phyloP scores from a whole-genome alignment of 257 asterid species.

The Cordia subcordata region DNA sequence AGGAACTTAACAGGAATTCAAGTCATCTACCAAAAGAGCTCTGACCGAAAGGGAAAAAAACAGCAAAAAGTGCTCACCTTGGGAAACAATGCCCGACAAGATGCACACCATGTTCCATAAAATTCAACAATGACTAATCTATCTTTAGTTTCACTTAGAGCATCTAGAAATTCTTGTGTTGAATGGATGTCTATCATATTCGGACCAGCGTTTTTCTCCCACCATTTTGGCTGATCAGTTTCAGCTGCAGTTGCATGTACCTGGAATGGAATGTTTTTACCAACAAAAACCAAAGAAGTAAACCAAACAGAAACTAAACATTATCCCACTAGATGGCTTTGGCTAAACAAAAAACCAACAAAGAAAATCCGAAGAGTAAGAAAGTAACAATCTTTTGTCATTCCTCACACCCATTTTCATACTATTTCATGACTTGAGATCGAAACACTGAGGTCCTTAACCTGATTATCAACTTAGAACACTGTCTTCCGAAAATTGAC shows the following conservation, averaged over 20 bases:
- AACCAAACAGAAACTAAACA: background rate
- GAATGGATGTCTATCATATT: conserved; percentile 46
- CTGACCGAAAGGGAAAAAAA: background rate
- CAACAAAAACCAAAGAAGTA: conserved; percentile 9
- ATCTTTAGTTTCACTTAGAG: conserved; percentile 39
- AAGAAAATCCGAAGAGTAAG: background rate
- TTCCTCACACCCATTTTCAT: too few species aligned
- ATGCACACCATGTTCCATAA: conserved; percentile 54
- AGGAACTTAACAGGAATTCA: too few species aligned
- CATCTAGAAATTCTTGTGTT: conserved; percentile 34
- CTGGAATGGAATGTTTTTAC: conserved; percentile 15
- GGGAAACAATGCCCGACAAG: conserved; percentile 48
- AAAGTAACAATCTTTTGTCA: too few species aligned
- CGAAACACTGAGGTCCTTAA: too few species aligned
- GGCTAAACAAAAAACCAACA: too few species aligned
- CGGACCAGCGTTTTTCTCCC: conserved; percentile 41
- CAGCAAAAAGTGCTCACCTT: conserved; percentile 24
- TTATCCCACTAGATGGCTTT: background rate
- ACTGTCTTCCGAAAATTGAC: too few species aligned
- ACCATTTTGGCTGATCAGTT: conserved; percentile 45
- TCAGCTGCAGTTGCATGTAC: conserved; percentile 33
- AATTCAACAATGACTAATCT: conserved; percentile 42
- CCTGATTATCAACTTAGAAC: too few species aligned
- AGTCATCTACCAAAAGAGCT: too few species aligned
- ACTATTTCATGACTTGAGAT: too few species aligned